Base-by-base conservation (phyloP, 1,139 yeast genomes). In the Kazachstania sp. region DNA sequence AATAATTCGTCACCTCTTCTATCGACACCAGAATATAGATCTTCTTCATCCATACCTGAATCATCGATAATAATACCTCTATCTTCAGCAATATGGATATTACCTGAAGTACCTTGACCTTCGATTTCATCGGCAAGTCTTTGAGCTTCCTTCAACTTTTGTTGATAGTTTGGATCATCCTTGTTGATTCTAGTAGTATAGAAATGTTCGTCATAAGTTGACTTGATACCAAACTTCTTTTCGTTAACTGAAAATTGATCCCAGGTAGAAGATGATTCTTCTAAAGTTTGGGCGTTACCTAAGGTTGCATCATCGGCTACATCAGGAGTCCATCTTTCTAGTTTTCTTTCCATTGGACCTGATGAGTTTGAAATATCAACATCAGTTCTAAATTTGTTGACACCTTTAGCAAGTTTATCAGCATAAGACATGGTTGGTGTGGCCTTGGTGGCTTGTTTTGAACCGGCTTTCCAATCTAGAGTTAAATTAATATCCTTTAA, bases 241-340 rank as follows among this genome's bases (percentile, higher is more conserved):
- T 86, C 83, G 66, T 94, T 92, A 16, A 80, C 95, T 48, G 86
- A 85, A 69, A 92, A 92, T 68, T 92, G 99, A 67, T 92, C 97
- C 97, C 97, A 92, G 6, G 62, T 54, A 26, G 63, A 62, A 9
- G 58, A 49, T 41, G 68, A 65, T 44, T 73, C 79, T 41, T 75
- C 83, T 41, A 81, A 69, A 46, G 77, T 65, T 29, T 66, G 70
- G 32, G 66, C 69, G 19, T 37, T 31, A 8, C 50, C 52, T 7
- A 26, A 26, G 9, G 41, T 30, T 29, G 45, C 53, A 37, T 61
- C 65, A 31, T 64, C 72, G 15, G 15, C 8, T 12, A 69, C 78
- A 45, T 84, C 95, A 5, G 95, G 95, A 18, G 78, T 79, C 98
- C 98, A 92, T 60, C 76, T 78, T 64, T 86, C 81, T 49, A 92